Percentiles rank a stretch among this genome's conserved stretches.
These are phyloP conservation scores for Sinapis alba DNA, from an alignment of 441 rosid genomes.

Conservation along the genomic window DNA sequence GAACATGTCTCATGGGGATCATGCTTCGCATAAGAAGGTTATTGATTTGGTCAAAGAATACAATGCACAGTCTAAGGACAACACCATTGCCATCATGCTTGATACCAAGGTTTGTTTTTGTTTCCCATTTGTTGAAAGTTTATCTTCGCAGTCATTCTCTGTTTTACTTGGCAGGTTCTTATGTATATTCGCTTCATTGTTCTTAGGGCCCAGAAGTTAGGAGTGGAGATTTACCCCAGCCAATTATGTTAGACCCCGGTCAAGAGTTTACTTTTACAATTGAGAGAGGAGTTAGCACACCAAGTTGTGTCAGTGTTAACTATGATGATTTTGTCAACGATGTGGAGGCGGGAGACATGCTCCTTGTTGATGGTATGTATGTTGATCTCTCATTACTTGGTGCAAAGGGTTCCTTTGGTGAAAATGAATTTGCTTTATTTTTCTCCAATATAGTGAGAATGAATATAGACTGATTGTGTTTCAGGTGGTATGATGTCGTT, in stretches of 20 bases:
- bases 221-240: slow-evolving; percentile 98
- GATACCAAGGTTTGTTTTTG: slow-evolving; percentile 78
- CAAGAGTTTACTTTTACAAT: slow-evolving; percentile 96
- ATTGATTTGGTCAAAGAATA: slow-evolving; percentile 95
- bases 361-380: slow-evolving; percentile 95
- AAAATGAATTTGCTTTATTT: neutral
- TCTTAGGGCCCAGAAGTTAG: slow-evolving; percentile 97
- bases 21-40: slow-evolving; percentile 90
- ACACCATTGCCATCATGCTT: slow-evolving; percentile 94
- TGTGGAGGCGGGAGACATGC: slow-evolving; percentile 95
- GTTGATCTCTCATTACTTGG: neutral
- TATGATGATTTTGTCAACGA: slow-evolving; percentile 96
- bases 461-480: slow-evolving; percentile 24
- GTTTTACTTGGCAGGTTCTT: neutral
- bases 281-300: slow-evolving; percentile 83
- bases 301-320: slow-evolving; percentile 90
- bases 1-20: slow-evolving; percentile 99
- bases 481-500: slow-evolving; percentile 99
- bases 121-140: neutral
- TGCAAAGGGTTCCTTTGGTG: neutral
- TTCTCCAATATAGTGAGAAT: neutral
- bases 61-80: slow-evolving; percentile 88
- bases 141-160: neutral
- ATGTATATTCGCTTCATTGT: neutral
- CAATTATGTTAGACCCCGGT: slow-evolving; percentile 65